Base-by-base conservation (phyloP, 345 rosid genomes). In the Gossypium ekmanianum region DNA sequence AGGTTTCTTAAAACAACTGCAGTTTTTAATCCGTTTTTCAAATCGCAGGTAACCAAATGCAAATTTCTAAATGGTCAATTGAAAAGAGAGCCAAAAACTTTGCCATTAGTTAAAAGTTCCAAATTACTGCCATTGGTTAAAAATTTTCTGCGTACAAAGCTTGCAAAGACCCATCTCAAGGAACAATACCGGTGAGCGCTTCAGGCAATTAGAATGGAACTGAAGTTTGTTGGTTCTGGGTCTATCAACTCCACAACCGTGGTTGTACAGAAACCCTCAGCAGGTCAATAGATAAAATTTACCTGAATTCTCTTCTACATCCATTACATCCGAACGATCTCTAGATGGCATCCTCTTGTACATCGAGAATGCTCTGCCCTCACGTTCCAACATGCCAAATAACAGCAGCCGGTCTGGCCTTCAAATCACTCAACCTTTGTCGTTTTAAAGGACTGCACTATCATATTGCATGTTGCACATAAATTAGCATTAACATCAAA, bases 311-410 rank as follows among this genome's bases (percentile, higher is more conserved):
- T 88, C 94, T 83, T 91, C 97, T 61, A 84, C 74, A 26, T 91
- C 97, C 57, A 71, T 10, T 65, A 55, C 17, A 14, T 79, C 66
- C 2, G 85, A 16, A 84, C 79, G 76, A 68, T 91, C 98, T 84
- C 88, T 93, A 3, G 90, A 85, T 9, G 94, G 66, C 78, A 84
- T 65, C 82, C 99, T 86, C 76, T 93, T 93, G 80, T 90, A 90
- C 82, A 86, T 91, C 4, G 85, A 84, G 55, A 73, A 85, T 27
- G 84, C 64, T 57, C 83, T 87, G 18, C 88, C 76, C n/a, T 84
- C 88, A 44, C 78, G 75, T 39, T 74, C 89, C 92, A 89, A 85
- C 98, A 90, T 93, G 82, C 89, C 84, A 88, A 67, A 47, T 63
- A 52, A 39, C 17, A 2, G 66, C 52, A 77, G 52, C 61, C 26